Base-by-base conservation (phyloP, 441 rosid species). In the Croton laevigatus region DNA sequence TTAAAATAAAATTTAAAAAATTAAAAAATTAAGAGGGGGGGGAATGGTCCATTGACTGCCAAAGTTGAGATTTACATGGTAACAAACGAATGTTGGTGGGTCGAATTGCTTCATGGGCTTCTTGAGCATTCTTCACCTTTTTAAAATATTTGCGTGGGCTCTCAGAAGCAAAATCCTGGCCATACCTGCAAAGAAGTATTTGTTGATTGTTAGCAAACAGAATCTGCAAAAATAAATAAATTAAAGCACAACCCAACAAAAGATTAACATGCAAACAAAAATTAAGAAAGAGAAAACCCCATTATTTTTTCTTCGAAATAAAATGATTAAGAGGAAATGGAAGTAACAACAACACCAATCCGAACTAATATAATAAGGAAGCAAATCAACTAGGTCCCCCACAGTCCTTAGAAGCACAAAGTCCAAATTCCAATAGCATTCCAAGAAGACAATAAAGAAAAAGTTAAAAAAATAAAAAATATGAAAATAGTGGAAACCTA, bases 91-190 rank as follows among this genome's bases (percentile, higher is more conserved):
- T 78, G 82, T 85, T 81, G 52, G 99, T 95, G 71, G 99, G 99
- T 79, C 98, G 86, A 75, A 95, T 88, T 78, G 99, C 99, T 88
- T 95, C 99, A 79, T 95, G 99, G 71, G 99, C 97, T 84, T 95
- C 99, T 80, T 91, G 98, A 79, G 98, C 90, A 82, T 95, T 95
- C 83, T 95, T 95, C 76, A 95, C 97, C 84, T 89, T 95, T 84
- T 87, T 95, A 79, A 87, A 91, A 85, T 82, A 93, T 76, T 89
- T 95, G 57, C 90, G 93, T 51, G 87, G 86, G 77, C 77, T 73
- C 54, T 52, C 86, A 68, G 91, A 77, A 62, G 86, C 86, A 79
- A 85, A 88, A 69, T 81, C 85, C 36, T 78, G 70, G 37, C 98
- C 98, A 83, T 87, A 93, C 79, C 99, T 95, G 78, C 74, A 80